Evolutionary conservation across 441 rosid species (phyloP).

Genomic region (California macrophylla): DNA sequence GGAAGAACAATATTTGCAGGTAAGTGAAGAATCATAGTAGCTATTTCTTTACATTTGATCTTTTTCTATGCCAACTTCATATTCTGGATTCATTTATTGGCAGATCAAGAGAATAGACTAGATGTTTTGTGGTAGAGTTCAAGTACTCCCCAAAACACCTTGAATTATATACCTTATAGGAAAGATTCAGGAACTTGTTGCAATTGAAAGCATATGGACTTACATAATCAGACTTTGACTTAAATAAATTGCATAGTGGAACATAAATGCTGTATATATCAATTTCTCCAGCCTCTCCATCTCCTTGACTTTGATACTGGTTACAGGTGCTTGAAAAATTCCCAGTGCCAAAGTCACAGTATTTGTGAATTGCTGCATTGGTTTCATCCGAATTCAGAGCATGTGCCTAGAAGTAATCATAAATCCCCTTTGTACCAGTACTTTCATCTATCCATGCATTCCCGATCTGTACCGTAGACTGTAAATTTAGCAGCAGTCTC

Average conservation of each 20-base stretch:
- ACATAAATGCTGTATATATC: constrained; percentile 36
- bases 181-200: background rate
- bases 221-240: background rate
- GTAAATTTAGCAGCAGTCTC: background rate
- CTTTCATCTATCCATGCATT: constrained; percentile 31
- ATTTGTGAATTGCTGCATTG: constrained; percentile 21
- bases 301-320: constrained; percentile 1
- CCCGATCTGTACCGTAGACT: constrained; percentile 25
- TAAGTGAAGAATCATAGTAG: background rate
- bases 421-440: constrained; percentile 17
- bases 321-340: constrained; percentile 20
- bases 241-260: constrained; percentile 22
- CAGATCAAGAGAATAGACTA: background rate
- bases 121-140: background rate
- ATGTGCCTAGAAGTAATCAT: constrained; percentile 31
- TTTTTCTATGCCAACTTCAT: background rate
- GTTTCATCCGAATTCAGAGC: constrained; percentile 35
- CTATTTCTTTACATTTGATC: background rate
- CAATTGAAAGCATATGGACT: background rate
- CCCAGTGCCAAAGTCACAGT: constrained; percentile 22
- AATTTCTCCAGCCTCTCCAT: constrained; percentile 12
- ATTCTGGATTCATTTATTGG: background rate
- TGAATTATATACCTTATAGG: no score
- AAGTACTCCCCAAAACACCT: background rate
- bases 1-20: background rate